A percentile compares a stretch with the other conserved stretches of the same genome.
phyloP scores from a whole-genome alignment of 768 basidiomycete species.

The Phallus indusiatus region DNA sequence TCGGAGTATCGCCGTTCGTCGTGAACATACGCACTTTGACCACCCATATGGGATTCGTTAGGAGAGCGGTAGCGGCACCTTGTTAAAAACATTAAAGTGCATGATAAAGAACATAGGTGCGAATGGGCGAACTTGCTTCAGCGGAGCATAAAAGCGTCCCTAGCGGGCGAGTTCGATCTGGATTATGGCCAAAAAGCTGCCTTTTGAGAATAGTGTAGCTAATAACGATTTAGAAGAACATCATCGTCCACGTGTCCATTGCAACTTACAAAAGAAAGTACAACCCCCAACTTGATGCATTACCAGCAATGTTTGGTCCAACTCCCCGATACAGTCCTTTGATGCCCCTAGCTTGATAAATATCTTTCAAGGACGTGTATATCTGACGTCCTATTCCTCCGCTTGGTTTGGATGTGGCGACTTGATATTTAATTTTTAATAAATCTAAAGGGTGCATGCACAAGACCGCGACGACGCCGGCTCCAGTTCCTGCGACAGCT shows the following conservation, averaged over 20 bases:
- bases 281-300: conserved; percentile 93
- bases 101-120: conserved; percentile 2
- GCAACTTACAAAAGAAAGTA: conserved; percentile 91
- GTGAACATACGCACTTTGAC: conserved; percentile 97
- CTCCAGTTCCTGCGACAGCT: conserved; percentile 87
- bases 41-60: conserved; percentile 98
- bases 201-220: conserved; percentile 94
- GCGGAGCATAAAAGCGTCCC: conserved; percentile 80
- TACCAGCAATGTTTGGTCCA: conserved; percentile 85
- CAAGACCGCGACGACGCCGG: conserved; percentile 84
- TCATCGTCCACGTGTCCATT: too few species aligned
- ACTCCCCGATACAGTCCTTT: conserved; percentile 86
- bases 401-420: conserved; percentile 55
- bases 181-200: conserved; percentile 52
- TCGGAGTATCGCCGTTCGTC: conserved; percentile 52
- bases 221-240: background rate
- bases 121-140: conserved; percentile 78
- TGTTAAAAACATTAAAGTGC: conserved; percentile 6
- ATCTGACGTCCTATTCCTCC: conserved; percentile 66
- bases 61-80: conserved; percentile 90
- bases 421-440: conserved; percentile 89
- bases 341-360: conserved; percentile 69
- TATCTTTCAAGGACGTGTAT: conserved; percentile 62
- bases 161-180: conserved; percentile 58
- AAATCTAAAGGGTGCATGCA: conserved; percentile 98